Evolutionary conservation across 148 eudicot genomes (phyloP), one percentile per base, ranked within the genome.

Genomic region (Rhododendron molle): DNA sequence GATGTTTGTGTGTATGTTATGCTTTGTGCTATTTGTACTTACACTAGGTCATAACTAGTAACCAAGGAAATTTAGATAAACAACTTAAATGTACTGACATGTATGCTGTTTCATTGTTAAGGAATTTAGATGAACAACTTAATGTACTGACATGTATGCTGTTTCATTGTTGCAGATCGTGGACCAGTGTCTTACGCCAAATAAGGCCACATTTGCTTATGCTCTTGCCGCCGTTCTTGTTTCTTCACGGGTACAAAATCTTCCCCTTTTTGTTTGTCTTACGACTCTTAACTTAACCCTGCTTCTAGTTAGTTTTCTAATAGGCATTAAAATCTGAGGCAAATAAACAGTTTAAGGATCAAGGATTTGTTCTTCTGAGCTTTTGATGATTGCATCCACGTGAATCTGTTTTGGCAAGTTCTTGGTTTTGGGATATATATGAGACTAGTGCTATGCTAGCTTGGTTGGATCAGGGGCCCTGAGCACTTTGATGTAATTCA

Each of bases 201-300:
- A 50, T 56, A 87, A 85, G 80, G 83, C 90, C 38, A 87, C 90
- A 72, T 96, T 91, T 88, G 94, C 96, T 46, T 92, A 88, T 87
- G 93, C 90, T 14, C 95, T 91, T 86, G 97, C 95, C 60, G 85
- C 92, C 85, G 93, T 92, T 80, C 86, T 88, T 84, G 92, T 95
- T 85, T 93, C 97, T 80, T 87, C 96, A 80, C 92, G 94, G 99
- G 98, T 95, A 89, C 81, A 23, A 62, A 58, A 56, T 83, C 14
- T 32, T 47, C 23, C 15, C 30, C 36, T 78, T 49, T 71, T 15
- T 14, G 18, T 71, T 71, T 30, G 74, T 73, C 15, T 54, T 21
- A 23, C 13, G 16, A 46, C 49, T 76, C 47, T 36, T 58, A 44
- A 69, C 56, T 50, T 47, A 34, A 77, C 56, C 15, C 23, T 89